phyloP scores from a whole-genome alignment of 179 eudicot species.

The Pouteria campechiana region DNA sequence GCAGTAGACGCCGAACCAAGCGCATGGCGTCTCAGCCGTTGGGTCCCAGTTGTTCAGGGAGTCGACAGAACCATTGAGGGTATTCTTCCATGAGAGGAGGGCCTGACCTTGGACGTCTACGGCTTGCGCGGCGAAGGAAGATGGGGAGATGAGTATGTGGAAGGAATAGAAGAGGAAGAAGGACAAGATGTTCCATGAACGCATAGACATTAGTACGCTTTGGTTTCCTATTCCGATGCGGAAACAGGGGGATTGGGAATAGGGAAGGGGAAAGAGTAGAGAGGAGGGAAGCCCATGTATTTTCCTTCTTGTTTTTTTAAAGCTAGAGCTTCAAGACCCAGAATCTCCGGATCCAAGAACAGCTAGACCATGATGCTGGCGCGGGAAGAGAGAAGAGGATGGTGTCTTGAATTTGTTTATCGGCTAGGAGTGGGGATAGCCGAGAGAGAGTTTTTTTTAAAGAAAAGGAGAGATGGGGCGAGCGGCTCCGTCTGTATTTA shows the following conservation, averaged over 20 bases:
- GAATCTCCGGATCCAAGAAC: constrained; percentile 96
- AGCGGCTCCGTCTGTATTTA: no score
- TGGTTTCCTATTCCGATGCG: constrained; percentile 51
- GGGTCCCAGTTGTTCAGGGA: constrained; percentile 44
- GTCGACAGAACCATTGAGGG: constrained; percentile 39
- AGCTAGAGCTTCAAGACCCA: constrained; percentile 16
- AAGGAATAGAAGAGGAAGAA: constrained; percentile 7
- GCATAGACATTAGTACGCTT: constrained; percentile 47
- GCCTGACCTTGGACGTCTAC: constrained; percentile 64
- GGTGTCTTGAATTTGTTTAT: no score
- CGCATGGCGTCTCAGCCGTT: constrained; percentile 40
- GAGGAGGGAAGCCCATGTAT: constrained; percentile 42
- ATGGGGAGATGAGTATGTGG: neutral
- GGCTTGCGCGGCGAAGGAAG: constrained; percentile 7
- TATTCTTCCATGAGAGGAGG: constrained; percentile 54
- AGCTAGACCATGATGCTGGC: constrained; percentile 61
- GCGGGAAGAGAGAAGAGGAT: constrained; percentile 18
- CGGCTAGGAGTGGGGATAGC: no score
- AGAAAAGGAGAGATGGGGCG: no score
- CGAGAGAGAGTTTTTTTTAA: no score
- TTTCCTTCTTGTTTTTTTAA: constrained; percentile 19
- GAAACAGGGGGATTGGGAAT: constrained; percentile 20
- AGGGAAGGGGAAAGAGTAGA: constrained; percentile 30
- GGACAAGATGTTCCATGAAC: constrained; percentile 28
- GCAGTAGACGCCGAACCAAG: constrained; percentile 69